Evolutionary conservation across 306 rosid species (phyloP), one percentile per base, ranked within the genome.

Genomic region (Trichosanthes cucumerina): DNA sequence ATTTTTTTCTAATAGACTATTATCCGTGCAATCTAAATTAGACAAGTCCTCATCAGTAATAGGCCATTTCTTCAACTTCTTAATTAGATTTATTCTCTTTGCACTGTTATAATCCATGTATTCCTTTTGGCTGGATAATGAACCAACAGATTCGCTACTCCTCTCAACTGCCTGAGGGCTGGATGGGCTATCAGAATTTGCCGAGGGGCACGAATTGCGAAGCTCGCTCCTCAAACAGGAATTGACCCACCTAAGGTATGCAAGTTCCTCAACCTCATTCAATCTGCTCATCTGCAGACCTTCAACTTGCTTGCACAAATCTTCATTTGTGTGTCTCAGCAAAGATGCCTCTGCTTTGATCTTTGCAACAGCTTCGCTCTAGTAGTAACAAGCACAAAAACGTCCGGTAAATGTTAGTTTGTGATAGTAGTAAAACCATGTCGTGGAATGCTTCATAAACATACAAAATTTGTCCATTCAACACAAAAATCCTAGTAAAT

Each of bases 181-280:
- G 36, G 90, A 84, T 49, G 79, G 60, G 77, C 88, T 90, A 47
- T 85, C 93, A 47, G 91, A 85, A 87, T 82, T 85, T 18, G 57
- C 62, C 9, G 84, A 41, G 43, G 96, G 84, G 83, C 90, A 87
- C 38, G 98, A 87, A 72, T 85, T 91, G 80, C 90, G 90, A 86
- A 95, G 86, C 84, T 95, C 98, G 8, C 78, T 95, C 83, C 92
- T 76, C 69, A 95, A 80, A 82, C 98, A 95, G 18, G 98, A 91
- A 86, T 95, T 95, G 50, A 95, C 98, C 98, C 98, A 95, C 79
- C 97, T 92, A 78, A 95, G 89, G 79, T 95, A 95, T 18, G 98
- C 98, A 64, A 95, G 97, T 82, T 95, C 98, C 84, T 95, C 98
- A 78, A 95, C 98, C 81, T 95, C 98, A 84, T 93, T 91, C 59